A percentile compares a stretch with the other conserved stretches of the same genome.
phyloP scores from a whole-genome alignment of 768 basidiomycete genomes.

The Boletus huronensis region DNA sequence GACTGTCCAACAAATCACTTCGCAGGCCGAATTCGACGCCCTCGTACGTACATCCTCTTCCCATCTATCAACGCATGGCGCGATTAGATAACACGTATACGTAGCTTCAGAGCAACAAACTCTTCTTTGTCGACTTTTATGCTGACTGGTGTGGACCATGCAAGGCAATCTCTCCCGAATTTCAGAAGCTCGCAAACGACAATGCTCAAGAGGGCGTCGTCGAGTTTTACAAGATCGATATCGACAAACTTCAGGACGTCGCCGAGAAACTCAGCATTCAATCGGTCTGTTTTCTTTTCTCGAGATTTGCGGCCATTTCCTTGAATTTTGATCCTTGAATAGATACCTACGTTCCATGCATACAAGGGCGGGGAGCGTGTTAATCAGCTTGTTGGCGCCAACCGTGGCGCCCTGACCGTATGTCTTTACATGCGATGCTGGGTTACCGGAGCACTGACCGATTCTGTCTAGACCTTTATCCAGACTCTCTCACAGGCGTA shows the following conservation, averaged over 20 bases:
- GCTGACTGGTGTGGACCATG: slow-evolving; percentile 23
- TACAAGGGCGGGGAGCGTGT: not conserved
- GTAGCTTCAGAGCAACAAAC: slow-evolving; percentile 3
- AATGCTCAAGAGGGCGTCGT: slow-evolving; percentile 24
- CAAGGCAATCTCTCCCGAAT: slow-evolving; percentile 12
- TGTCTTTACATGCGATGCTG: not conserved
- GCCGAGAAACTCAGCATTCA: slow-evolving; percentile 49
- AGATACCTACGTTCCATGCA: slow-evolving; percentile 23
- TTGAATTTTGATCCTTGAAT: too few species aligned
- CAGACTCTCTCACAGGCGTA: not conserved
- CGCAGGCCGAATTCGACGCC: not conserved
- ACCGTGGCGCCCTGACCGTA: not conserved
- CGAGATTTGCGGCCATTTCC: too few species aligned
- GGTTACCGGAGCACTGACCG: not conserved
- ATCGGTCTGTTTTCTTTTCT: slow-evolving; percentile 40
- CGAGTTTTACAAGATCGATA: slow-evolving; percentile 71
- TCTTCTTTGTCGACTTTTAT: slow-evolving; percentile 20
- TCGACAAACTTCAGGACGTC: slow-evolving; percentile 51
- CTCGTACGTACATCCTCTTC: slow-evolving; percentile 6
- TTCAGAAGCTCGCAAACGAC: not conserved
- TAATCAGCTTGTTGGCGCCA: not conserved
- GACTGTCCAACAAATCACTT: not conserved
- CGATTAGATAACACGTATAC: not conserved
- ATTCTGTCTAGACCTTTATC: not conserved
- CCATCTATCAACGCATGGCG: not conserved